phyloP scores from a whole-genome alignment of 1,284 basidiomycete genomes.

The Trichosporon sp. region DNA sequence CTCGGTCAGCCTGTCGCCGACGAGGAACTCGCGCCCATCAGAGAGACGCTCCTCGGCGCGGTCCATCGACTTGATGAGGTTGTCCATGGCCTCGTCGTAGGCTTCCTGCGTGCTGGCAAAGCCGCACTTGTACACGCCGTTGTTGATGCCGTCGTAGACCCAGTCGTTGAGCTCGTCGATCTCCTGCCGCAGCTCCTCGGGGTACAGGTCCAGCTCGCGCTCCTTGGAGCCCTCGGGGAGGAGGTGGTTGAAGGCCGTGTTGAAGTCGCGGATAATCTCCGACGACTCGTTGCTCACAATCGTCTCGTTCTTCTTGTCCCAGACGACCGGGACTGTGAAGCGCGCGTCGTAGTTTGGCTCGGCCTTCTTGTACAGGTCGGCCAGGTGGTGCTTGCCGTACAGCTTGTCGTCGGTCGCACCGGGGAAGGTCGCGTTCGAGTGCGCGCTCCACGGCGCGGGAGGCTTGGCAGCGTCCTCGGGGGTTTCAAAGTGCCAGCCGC shows the following conservation, averaged over 20 bases:
- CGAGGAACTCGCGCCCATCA: slow-evolving; percentile 70
- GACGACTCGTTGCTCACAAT: slow-evolving; percentile 95
- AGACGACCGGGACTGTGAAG: slow-evolving; percentile 87
- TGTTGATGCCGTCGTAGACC: slow-evolving; percentile 69
- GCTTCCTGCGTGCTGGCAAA: slow-evolving; percentile 78
- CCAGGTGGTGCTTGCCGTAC: slow-evolving; percentile 58
- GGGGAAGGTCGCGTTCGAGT: slow-evolving; percentile 58
- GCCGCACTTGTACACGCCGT: slow-evolving; percentile 69
- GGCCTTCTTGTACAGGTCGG: slow-evolving; percentile 77
- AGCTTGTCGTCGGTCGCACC: slow-evolving; percentile 67
- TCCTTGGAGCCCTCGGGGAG: slow-evolving; percentile 57
- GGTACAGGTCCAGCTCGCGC: slow-evolving; percentile 70
- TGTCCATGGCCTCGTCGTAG: slow-evolving; percentile 68
- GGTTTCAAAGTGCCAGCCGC: slow-evolving; percentile 82
- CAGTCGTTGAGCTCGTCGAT: slow-evolving; percentile 85
- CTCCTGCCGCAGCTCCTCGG: slow-evolving; percentile 61
- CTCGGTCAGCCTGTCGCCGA: slow-evolving; percentile 79
- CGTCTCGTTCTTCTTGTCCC: slow-evolving; percentile 83
- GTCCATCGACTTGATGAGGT: slow-evolving; percentile 72
- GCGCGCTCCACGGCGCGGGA: slow-evolving; percentile 28
- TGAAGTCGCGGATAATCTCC: slow-evolving; percentile 90
- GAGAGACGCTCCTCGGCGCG: slow-evolving; percentile 68
- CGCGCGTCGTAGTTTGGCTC: slow-evolving; percentile 61
- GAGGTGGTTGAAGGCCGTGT: slow-evolving; percentile 68
- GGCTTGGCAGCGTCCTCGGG: slow-evolving; percentile 27